Conservation (phyloP, 1,139 yeast species). For the Suhomyces anneliseae region DNA sequence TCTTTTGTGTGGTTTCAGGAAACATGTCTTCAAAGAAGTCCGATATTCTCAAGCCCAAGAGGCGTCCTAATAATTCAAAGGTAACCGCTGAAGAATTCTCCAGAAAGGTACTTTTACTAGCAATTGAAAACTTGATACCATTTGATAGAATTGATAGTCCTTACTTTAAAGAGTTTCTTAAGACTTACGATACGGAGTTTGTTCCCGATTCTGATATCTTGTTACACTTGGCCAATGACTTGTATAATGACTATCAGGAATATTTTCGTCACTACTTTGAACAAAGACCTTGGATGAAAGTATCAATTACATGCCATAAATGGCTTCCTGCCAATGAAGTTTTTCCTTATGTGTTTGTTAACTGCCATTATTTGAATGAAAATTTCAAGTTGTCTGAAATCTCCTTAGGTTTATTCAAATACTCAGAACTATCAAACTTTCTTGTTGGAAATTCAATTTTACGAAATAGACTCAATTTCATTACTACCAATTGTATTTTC, state of each 20-base stretch:
- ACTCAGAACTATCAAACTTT: constrained; percentile 12
- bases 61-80: constrained; percentile 6
- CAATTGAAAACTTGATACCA: constrained; percentile 23
- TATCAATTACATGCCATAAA: constrained; percentile 24
- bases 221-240: constrained; percentile 18
- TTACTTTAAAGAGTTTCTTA: constrained; percentile 16
- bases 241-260: constrained; percentile 21
- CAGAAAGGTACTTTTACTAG: constrained; percentile 15
- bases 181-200: constrained; percentile 9
- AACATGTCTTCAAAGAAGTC: constrained; percentile 1
- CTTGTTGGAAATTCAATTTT: constrained; percentile 14
- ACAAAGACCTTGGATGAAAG: constrained; percentile 11
- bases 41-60: constrained; percentile 4
- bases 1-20: no score
- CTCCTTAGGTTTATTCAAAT: constrained; percentile 23
- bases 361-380: constrained; percentile 21
- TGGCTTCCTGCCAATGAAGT: constrained; percentile 19
- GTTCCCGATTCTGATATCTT: constrained; percentile 22
- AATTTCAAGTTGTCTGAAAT: constrained; percentile 19
- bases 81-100: constrained; percentile 15
- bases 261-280: constrained; percentile 21
- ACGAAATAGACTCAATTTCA: constrained; percentile 13
- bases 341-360: constrained; percentile 19
- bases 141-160: constrained; percentile 19
- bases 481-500: constrained; percentile 24